Conservation (phyloP, 2,329 filamentous ascomycete genomes). For the Penicillium sp. region DNA sequence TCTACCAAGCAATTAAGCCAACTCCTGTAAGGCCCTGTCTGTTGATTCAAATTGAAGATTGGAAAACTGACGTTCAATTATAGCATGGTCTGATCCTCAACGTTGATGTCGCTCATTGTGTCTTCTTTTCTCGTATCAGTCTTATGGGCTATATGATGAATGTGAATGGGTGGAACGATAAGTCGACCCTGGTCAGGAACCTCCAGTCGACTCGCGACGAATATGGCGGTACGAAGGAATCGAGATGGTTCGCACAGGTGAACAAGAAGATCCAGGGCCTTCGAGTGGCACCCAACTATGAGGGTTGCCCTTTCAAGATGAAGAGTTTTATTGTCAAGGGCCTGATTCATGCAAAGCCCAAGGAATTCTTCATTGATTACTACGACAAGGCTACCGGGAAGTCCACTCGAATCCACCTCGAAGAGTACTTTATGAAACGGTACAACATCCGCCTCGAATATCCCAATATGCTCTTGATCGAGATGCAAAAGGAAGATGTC, state of each 20-base stretch:
- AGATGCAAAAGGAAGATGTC: slow-evolving; percentile 54
- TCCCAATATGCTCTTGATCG: slow-evolving; percentile 54
- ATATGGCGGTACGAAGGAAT: slow-evolving; percentile 24
- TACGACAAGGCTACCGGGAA: slow-evolving; percentile 40
- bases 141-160: slow-evolving; percentile 37
- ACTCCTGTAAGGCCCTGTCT: slow-evolving; percentile 52
- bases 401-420: slow-evolving; percentile 55
- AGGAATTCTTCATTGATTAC: slow-evolving; percentile 43
- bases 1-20: slow-evolving; percentile 80
- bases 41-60: background rate
- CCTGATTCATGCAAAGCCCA: slow-evolving; percentile 44
- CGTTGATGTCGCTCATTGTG: slow-evolving; percentile 85
- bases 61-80: slow-evolving; percentile 8
- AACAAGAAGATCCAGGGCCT: slow-evolving; percentile 34
- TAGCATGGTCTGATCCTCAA: slow-evolving; percentile 72
- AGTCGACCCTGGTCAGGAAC: slow-evolving; percentile 28
- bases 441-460: slow-evolving; percentile 50
- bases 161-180: slow-evolving; percentile 31
- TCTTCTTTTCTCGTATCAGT: slow-evolving; percentile 67
- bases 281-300: slow-evolving; percentile 38
- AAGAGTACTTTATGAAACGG: slow-evolving; percentile 53
- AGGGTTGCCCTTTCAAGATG: slow-evolving; percentile 31
- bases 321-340: slow-evolving; percentile 52
- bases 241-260: slow-evolving; percentile 2
- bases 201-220: slow-evolving; percentile 24